Evolutionary conservation across 768 basidiomycete genomes (phyloP).

Genomic region (Phaeotremella skinneri): DNA sequence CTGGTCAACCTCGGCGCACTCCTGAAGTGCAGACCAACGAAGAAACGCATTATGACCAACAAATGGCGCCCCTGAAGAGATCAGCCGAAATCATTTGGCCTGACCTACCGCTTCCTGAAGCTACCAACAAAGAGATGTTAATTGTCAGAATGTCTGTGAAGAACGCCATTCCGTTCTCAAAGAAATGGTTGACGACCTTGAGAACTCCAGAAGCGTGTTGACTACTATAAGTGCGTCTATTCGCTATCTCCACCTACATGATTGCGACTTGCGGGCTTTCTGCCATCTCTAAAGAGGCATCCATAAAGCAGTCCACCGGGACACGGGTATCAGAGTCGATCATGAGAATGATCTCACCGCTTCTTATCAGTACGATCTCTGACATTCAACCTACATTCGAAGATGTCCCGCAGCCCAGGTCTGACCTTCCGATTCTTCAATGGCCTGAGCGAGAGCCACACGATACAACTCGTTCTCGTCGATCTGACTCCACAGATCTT

Average conservation of each 20-base stretch:
- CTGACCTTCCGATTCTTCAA: conserved; percentile 63
- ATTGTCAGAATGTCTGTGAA: conserved; percentile 62
- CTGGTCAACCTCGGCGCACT: conserved; percentile 66
- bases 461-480: conserved; percentile 63
- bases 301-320: conserved; percentile 55
- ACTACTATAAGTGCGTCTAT: not conserved
- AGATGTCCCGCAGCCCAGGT: conserved; percentile 68
- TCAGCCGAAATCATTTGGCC: not conserved
- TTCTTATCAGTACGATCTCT: conserved; percentile 54
- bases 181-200: conserved; percentile 15
- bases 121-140: not conserved
- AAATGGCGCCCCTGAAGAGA: conserved; percentile 24
- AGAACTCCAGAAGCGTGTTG: conserved; percentile 16
- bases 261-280: conserved; percentile 52
- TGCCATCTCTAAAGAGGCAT: not conserved
- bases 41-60: conserved; percentile 57
- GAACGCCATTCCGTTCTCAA: conserved; percentile 50
- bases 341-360: conserved; percentile 61
- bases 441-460: conserved; percentile 65
- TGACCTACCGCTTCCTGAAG: not conserved
- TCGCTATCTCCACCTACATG: conserved; percentile 52
- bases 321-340: conserved; percentile 74
- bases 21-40: conserved; percentile 80
- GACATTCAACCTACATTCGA: conserved; percentile 55
- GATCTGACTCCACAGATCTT: conserved; percentile 62